Conservation (phyloP, 1,284 basidiomycete genomes). For the Fomitopsis schrenkii region DNA sequence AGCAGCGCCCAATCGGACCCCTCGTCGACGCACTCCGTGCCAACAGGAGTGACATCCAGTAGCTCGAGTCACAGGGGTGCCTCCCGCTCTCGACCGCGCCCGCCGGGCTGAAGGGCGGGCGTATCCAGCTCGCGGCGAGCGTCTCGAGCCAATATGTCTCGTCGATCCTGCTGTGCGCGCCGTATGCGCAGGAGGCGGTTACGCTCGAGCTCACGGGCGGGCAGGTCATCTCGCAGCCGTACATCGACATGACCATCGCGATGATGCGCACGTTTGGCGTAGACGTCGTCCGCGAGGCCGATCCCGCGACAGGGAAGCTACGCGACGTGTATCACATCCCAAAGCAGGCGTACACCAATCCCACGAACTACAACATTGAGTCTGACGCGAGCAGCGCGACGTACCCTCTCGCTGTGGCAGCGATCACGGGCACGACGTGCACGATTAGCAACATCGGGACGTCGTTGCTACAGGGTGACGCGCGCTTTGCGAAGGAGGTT, state of each 20-base stretch:
- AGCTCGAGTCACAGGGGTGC: conserved; percentile 79
- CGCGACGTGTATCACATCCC: conserved; percentile 90
- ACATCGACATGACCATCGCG: conserved; percentile 99
- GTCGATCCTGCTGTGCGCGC: conserved; percentile 93
- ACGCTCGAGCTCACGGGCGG: conserved; percentile 90
- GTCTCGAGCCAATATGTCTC: conserved; percentile 99
- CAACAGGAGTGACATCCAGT: conserved; percentile 81
- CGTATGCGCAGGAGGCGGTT: conserved; percentile 82
- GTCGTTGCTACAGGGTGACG: conserved; percentile 92
- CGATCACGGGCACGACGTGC: conserved; percentile 92
- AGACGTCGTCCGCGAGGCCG: conserved; percentile 68
- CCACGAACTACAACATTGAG: conserved; percentile 86
- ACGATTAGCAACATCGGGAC: conserved; percentile 93
- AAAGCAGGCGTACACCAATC: conserved; percentile 76
- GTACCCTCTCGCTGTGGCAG: conserved; percentile 95
- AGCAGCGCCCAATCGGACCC: conserved; percentile 93
- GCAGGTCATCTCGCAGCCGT: conserved; percentile 96
- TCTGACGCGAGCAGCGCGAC: conserved; percentile 95
- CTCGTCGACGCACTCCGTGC: conserved; percentile 88
- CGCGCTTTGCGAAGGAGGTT: conserved; percentile 91
- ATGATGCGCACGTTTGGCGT: conserved; percentile 98
- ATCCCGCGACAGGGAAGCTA: conserved; percentile 55
- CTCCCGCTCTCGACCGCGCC: conserved; percentile 86
- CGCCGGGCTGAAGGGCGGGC: conserved; percentile 82
- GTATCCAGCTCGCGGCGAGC: conserved; percentile 86